phyloP scores from a whole-genome alignment of 2,329 filamentous ascomycete genomes.

The Aspergillus sp. region DNA sequence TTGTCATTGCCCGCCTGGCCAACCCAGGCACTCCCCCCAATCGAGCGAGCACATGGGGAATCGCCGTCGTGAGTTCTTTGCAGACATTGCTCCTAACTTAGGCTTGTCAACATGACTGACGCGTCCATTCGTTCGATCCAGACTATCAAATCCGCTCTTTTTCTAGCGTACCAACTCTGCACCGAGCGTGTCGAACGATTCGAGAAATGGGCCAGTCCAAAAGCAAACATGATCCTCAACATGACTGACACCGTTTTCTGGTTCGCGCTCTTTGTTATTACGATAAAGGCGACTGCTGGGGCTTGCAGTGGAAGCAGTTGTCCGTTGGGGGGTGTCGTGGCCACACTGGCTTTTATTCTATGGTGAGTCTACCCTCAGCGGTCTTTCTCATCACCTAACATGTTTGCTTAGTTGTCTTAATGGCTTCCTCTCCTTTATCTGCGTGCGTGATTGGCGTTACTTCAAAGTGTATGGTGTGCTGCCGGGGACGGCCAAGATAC shows the following conservation, averaged over 20 bases:
- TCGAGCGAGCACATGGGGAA: constrained; percentile 21
- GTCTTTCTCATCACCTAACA: too few relatives aligned
- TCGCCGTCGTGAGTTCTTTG: constrained; percentile 11
- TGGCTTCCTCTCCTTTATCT: constrained; percentile 14
- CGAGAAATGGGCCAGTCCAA: constrained; percentile 21
- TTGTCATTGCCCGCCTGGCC: constrained; percentile 17
- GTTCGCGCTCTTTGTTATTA: constrained; percentile 23
- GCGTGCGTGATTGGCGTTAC: constrained; percentile 11
- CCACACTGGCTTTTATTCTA: constrained; percentile 12
- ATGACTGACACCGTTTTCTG: constrained; percentile 25
- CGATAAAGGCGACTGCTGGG: constrained; percentile 14
- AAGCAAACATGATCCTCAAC: constrained; percentile 19
- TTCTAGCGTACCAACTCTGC: constrained; percentile 20
- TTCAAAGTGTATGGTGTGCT: constrained; percentile 11
- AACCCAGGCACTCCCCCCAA: constrained; percentile 14
- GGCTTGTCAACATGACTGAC: too few relatives aligned
- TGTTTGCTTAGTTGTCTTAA: constrained; percentile 6
- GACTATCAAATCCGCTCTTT: constrained; percentile 23
- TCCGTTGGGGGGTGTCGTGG: constrained; percentile 17
- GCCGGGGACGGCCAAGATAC: background rate
- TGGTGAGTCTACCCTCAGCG: too few relatives aligned
- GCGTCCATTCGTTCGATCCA: background rate
- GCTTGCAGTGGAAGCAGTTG: constrained; percentile 13
- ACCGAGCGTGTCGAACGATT: constrained; percentile 16
- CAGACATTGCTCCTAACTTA: too few relatives aligned